phyloP scores from a whole-genome alignment of 768 basidiomycete species.

The Lactifluus subvellereus region DNA sequence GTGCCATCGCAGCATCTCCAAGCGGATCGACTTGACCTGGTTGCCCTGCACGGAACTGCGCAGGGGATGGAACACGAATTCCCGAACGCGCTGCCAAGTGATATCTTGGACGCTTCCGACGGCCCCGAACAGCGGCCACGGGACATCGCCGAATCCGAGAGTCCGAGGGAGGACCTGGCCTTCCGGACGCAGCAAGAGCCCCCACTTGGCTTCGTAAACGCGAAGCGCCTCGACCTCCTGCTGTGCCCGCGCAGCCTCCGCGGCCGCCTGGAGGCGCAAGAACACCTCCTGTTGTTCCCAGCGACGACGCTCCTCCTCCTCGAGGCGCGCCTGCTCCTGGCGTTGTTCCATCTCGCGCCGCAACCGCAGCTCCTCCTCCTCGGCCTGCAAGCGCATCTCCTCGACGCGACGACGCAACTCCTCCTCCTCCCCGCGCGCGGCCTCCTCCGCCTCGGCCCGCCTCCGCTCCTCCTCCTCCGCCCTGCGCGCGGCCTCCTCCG shows the following conservation, averaged over 20 bases:
- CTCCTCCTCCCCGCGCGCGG: constrained; percentile 1
- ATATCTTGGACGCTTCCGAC: constrained; percentile 31
- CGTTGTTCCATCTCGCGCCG: background rate
- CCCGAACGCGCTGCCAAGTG: constrained; percentile 31
- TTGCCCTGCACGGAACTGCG: too few species aligned
- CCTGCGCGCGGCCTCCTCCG: constrained; percentile 1
- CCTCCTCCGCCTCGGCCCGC: constrained; percentile 3
- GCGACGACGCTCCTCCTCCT: background rate
- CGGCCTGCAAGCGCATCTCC: background rate
- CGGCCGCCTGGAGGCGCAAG: background rate
- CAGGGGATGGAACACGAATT: constrained; percentile 37
- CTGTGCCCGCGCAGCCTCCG: background rate
- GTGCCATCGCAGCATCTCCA: constrained; percentile 50
- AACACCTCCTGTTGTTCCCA: background rate
- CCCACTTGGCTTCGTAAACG: constrained; percentile 24
- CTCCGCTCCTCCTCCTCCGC: background rate
- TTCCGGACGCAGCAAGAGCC: constrained; percentile 1
- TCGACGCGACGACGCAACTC: background rate
- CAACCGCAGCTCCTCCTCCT: background rate
- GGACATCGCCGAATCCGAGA: constrained; percentile 34
- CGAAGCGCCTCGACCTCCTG: background rate
- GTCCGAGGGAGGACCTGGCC: background rate
- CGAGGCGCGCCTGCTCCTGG: background rate
- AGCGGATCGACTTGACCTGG: constrained; percentile 34
- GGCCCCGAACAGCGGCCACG: constrained; percentile 39